phyloP scores from a whole-genome alignment of 768 basidiomycete genomes.

The Panellus pusillus region DNA sequence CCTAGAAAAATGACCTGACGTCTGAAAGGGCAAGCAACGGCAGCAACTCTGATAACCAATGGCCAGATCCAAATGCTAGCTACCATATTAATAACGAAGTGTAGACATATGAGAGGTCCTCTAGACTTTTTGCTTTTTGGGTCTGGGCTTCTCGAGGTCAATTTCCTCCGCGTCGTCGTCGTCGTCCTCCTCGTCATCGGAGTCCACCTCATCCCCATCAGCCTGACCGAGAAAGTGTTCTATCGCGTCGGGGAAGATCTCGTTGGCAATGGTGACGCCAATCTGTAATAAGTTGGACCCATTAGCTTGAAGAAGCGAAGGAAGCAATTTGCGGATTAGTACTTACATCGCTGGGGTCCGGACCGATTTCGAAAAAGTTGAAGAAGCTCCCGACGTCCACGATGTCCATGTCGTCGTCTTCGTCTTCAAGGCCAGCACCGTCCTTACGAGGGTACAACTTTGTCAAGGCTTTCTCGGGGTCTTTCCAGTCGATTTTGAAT shows the following conservation, averaged over 20 bases:
- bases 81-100: too few species aligned
- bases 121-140: slow-evolving; percentile 72
- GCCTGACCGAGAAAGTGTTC: slow-evolving; percentile 77
- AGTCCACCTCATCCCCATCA: slow-evolving; percentile 59
- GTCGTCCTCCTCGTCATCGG: slow-evolving; percentile 65
- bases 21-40: neutral
- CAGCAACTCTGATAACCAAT: too few species aligned
- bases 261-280: slow-evolving; percentile 69
- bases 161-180: slow-evolving; percentile 84
- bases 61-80: too few species aligned
- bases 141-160: slow-evolving; percentile 80
- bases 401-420: slow-evolving; percentile 49
- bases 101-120: slow-evolving; percentile 9
- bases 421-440: slow-evolving; percentile 45
- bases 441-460: slow-evolving; percentile 71
- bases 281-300: slow-evolving; percentile 47
- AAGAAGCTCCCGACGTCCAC: slow-evolving; percentile 83
- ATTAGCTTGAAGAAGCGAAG: neutral
- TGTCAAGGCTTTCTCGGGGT: slow-evolving; percentile 71
- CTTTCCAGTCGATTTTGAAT: slow-evolving; percentile 79
- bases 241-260: slow-evolving; percentile 79
- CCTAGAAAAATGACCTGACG: too few species aligned
- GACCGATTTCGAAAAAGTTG: slow-evolving; percentile 75
- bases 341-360: slow-evolving; percentile 70
- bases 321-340: neutral